Base-by-base conservation (phyloP, 1,284 basidiomycete species). In the Inonotus obliquus region DNA sequence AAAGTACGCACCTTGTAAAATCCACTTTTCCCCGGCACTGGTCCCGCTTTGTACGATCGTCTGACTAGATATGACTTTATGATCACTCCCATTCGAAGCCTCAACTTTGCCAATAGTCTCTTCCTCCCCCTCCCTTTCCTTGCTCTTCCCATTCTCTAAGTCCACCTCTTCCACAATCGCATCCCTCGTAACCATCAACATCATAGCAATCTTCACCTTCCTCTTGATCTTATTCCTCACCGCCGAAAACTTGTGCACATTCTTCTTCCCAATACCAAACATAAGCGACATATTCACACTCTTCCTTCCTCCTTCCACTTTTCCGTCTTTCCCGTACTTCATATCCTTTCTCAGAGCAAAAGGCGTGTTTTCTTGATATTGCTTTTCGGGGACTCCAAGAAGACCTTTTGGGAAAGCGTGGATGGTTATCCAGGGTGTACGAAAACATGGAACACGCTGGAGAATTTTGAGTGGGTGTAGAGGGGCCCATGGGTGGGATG, bases 401-500 rank as follows among this genome's bases (percentile, higher is more conserved):
- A 70, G 55, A 10, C 66, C 70, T 53, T 72, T 68, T 11, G 72
- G 73, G 9, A 70, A 17, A 10, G 65, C 68, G 45, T 69, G 68
- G 10, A 73, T 21, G 1, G 38, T 35, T 58, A 73, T 65, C 27
- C 61, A 65, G 11, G 48, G 13, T 5, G 38, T 45, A 14, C n/a
- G 21, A 39, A 54, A 53, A 32, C 4, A 11, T 13, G 55, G 61
- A n/a, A 57, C 21, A 27, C 29, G 41, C 4, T 19, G 44, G 23
- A 41, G 17, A 37, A 35, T 54, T 27, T 25, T 29, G 3, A 9
- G 23, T 4, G 54, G 49, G 10, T 23, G 49, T 19, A 7, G 17
- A 7, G 19, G 14, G 1, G 61, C 45, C 35, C 48, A 52, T 14
- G 61, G 61, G 63, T 62, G 29, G 32, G 66, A 66, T 27, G 70